Evolutionary conservation across 306 rosid species (phyloP).

Genomic region (Lagenaria siceraria): DNA sequence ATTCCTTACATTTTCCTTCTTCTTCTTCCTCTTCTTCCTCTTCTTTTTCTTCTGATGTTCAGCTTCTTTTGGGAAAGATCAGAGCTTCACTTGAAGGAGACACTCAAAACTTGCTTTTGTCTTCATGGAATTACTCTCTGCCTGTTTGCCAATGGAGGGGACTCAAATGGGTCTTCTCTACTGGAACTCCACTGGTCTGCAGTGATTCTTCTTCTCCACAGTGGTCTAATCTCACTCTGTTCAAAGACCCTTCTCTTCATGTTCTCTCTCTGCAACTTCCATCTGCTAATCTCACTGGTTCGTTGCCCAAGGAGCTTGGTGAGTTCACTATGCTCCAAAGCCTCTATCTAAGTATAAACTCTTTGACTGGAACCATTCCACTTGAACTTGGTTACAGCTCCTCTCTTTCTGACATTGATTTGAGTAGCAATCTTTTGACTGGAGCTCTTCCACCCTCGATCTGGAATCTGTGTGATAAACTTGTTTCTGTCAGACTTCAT

Average conservation of each 20-base stretch:
- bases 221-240: slow-evolving; percentile 65
- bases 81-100: slow-evolving; percentile 64
- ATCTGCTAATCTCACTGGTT: slow-evolving; percentile 89
- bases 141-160: slow-evolving; percentile 97
- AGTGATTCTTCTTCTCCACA: slow-evolving; percentile 58
- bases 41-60: slow-evolving; percentile 42
- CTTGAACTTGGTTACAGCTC: slow-evolving; percentile 79
- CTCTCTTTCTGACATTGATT: slow-evolving; percentile 67
- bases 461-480: slow-evolving; percentile 75
- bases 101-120: slow-evolving; percentile 47
- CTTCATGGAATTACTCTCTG: slow-evolving; percentile 67
- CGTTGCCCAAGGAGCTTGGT: slow-evolving; percentile 70
- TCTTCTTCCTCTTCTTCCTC: slow-evolving; percentile 28
- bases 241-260: slow-evolving; percentile 58
- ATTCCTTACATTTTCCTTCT: slow-evolving; percentile 13
- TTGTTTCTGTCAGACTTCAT: slow-evolving; percentile 51
- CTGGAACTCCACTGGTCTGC: slow-evolving; percentile 48
- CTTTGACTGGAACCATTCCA: slow-evolving; percentile 56
- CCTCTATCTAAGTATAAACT: slow-evolving; percentile 63
- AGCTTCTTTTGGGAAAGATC: slow-evolving; percentile 60
- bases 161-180: slow-evolving; percentile 78
- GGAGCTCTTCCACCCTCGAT: slow-evolving; percentile 68
- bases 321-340: slow-evolving; percentile 75
- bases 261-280: slow-evolving; percentile 78
- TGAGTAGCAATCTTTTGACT: slow-evolving; percentile 41